A percentile compares a stretch with the other conserved stretches of the same genome.
Evolutionary conservation across 202 grass and related monocot species (phyloP).

Genomic region (Brachypodium distachyon): DNA sequence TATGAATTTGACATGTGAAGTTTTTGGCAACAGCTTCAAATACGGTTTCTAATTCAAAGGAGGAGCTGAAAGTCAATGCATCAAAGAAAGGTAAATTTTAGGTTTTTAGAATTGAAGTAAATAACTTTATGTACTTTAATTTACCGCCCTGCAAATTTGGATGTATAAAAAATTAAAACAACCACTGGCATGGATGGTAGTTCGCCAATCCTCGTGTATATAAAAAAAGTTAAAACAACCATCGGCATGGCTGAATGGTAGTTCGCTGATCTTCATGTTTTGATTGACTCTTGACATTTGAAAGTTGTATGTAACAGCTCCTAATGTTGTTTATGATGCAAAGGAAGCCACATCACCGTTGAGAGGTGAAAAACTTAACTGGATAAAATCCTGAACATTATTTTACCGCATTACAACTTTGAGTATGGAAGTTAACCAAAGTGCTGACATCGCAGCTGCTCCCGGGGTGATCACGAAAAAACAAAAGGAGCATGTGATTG

Average conservation of each 20-base stretch:
- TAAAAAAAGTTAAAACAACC: neutral
- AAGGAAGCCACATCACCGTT: constrained; percentile 1
- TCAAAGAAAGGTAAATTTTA: constrained; percentile 33
- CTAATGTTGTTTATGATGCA: constrained; percentile 19
- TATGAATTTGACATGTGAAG: neutral
- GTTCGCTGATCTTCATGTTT: neutral
- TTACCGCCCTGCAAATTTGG: constrained; percentile 2
- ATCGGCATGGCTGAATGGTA: neutral
- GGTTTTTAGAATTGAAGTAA: neutral
- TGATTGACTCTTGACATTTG: constrained; percentile 7
- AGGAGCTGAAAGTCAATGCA: constrained; percentile 30
- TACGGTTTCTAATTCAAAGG: constrained; percentile 30
- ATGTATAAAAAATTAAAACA: constrained; percentile 8
- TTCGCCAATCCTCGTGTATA: neutral
- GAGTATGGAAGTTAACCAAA: constrained; percentile 13
- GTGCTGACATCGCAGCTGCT: constrained; percentile 20
- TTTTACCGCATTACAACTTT: neutral
- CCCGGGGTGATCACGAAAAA: constrained; percentile 19
- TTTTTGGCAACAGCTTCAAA: constrained; percentile 34
- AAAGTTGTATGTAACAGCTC: constrained; percentile 27
- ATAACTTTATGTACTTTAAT: neutral
- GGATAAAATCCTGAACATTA: neutral
- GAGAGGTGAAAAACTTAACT: constrained; percentile 15
- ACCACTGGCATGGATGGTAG: neutral
- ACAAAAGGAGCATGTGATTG: constrained; percentile 52